Percentiles rank a stretch among this genome's conserved stretches.
Evolutionary conservation across 495 filamentous ascomycete genomes (phyloP).

Genomic region (Penicillium antarcticum): DNA sequence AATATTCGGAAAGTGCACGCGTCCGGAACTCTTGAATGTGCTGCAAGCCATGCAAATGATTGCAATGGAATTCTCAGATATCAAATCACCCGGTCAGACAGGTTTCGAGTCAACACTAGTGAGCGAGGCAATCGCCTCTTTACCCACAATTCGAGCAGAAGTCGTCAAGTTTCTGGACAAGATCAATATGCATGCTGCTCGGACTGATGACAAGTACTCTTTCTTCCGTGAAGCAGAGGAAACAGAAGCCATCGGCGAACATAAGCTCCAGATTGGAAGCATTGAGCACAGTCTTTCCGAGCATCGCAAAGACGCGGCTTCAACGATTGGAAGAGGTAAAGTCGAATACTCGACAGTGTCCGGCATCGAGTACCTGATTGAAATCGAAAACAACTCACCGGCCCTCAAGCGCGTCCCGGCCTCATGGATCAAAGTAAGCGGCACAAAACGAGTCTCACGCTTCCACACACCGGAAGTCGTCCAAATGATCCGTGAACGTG

Average conservation of each 20-base stretch:
- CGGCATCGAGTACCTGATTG: slow-evolving; percentile 92
- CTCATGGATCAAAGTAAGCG: slow-evolving; percentile 89
- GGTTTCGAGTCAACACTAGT: slow-evolving; percentile 73
- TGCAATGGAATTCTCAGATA: slow-evolving; percentile 63
- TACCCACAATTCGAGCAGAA: slow-evolving; percentile 72
- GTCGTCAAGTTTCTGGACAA: slow-evolving; percentile 73
- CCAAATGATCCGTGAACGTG: slow-evolving; percentile 76
- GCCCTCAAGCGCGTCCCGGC: slow-evolving; percentile 83
- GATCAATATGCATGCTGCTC: slow-evolving; percentile 83
- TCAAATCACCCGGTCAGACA: slow-evolving; percentile 62
- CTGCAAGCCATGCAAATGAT: slow-evolving; percentile 84
- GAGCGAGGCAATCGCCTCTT: slow-evolving; percentile 65
- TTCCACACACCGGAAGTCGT: slow-evolving; percentile 94
- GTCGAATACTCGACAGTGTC: slow-evolving; percentile 76
- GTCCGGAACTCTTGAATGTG: slow-evolving; percentile 81
- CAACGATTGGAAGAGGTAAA: slow-evolving; percentile 64
- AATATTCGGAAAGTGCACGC: slow-evolving; percentile 59
- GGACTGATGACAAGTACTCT: slow-evolving; percentile 82
- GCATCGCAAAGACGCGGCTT: slow-evolving; percentile 67
- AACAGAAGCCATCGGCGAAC: slow-evolving; percentile 76
- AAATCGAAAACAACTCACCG: slow-evolving; percentile 69
- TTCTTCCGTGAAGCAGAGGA: slow-evolving; percentile 90
- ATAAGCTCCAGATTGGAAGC: slow-evolving; percentile 87
- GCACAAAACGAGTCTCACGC: slow-evolving; percentile 86
- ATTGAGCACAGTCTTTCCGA: slow-evolving; percentile 84